Base-by-base conservation (phyloP, 148 eudicot genomes). In the Rheum nobile region DNA sequence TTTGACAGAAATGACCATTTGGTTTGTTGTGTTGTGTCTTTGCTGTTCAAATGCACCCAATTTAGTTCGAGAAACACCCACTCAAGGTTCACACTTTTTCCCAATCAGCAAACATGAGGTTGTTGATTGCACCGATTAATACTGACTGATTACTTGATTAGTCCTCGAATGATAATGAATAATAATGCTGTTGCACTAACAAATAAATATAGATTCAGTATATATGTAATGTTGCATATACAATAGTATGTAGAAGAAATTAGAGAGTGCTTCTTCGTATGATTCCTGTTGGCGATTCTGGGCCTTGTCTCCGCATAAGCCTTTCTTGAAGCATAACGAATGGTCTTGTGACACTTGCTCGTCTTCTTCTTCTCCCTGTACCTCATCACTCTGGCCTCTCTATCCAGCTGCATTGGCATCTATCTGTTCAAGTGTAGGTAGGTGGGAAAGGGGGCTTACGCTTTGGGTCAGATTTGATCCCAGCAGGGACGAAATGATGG, bases 221-320 rank as follows among this genome's bases (percentile, higher is more conserved):
- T 22, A 59, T n/a, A n/a, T n/a, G n/a, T n/a, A n/a, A n/a, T 28
- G 32, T 59, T 59, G 67, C 67, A 59, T 59, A 26, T 59, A 59
- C 26, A 50, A 22, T 50, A 50, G 57, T 50, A 50, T 50, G n/a
- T 50, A 50, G 26, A 46, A 46, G 4, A 46, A 2, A 54, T 35
- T 35, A 8, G 32, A 61, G 32, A 7, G n/a, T n/a, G n/a, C n/a
- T n/a, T n/a, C n/a, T n/a, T n/a, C n/a, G n/a, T n/a, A n/a, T n/a
- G n/a, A n/a, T n/a, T n/a, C n/a, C n/a, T n/a, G n/a, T n/a, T n/a
- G n/a, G n/a, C n/a, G n/a, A n/a, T n/a, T n/a, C 99, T 80, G 7
- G 99, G 99, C 67, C 99, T 84, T 19, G 93, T 95, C 80, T 95
- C 99, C 35, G 99, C 99, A 74, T 95, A 95, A 2, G 99, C 99